These are phyloP conservation scores for Warburgia ugandensis DNA, from an alignment of 164 flowering plant genomes.

Conservation along the genomic window DNA sequence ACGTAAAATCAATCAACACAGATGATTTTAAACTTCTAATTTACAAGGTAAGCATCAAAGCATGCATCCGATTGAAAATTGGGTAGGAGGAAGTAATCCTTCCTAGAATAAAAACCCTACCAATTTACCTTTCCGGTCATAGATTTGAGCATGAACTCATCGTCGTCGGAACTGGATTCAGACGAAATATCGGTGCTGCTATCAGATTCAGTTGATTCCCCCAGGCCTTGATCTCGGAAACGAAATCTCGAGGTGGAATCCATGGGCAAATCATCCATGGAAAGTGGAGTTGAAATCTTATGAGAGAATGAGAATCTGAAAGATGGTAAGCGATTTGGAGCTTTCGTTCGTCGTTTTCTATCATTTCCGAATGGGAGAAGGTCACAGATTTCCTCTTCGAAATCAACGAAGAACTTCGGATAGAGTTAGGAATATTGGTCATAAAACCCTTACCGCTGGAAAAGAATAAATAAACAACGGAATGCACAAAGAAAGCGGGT, in stretches of 20 bases:
- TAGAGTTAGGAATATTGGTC: too few species aligned
- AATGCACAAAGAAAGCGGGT: too few species aligned
- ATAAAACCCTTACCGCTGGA: too few species aligned
- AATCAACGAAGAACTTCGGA: too few species aligned
- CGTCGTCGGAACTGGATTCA: constrained; percentile 19
- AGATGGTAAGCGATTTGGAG: too few species aligned
- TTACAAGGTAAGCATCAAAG: neutral
- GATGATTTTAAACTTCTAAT: neutral
- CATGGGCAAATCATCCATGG: constrained; percentile 13
- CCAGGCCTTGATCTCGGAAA: constrained; percentile 39
- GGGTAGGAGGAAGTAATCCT: neutral
- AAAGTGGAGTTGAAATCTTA: neutral
- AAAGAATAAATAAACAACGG: too few species aligned
- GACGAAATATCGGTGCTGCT: constrained; percentile 23
- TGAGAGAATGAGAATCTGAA: too few species aligned
- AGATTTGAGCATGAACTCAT: constrained; percentile 35
- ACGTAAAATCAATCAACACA: too few species aligned
- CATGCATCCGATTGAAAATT: neutral
- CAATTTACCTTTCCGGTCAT: constrained; percentile 56
- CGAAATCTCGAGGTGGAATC: constrained; percentile 36
- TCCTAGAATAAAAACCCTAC: neutral
- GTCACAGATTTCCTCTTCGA: too few species aligned
- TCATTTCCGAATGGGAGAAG: too few species aligned
- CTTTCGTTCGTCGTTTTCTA: too few species aligned
- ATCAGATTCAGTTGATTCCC: constrained; percentile 20